Evolutionary conservation across 805 yeast genomes (phyloP).

Genomic region (Myxozyma lipomycoides): DNA sequence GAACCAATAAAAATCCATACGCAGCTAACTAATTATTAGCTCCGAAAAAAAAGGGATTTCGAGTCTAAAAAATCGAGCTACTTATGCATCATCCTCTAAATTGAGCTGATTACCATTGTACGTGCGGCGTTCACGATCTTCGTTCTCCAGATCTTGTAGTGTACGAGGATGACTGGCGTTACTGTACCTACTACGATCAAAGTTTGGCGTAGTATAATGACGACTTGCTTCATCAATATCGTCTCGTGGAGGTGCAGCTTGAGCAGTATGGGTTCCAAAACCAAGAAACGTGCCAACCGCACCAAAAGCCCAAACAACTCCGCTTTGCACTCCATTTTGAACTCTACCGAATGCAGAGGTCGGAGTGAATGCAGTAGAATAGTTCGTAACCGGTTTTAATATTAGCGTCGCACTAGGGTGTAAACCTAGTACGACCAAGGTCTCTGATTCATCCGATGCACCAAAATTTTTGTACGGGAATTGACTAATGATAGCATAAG

Average conservation of each 20-base stretch:
- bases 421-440: constrained; percentile 54
- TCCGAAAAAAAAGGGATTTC: not conserved
- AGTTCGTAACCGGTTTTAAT: constrained; percentile 54
- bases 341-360: constrained; percentile 19
- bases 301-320: constrained; percentile 25
- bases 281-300: constrained; percentile 34
- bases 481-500: constrained; percentile 50
- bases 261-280: constrained; percentile 19
- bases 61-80: no score
- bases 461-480: constrained; percentile 63
- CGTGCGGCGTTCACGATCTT: constrained; percentile 43
- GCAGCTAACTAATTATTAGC: not conserved
- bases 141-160: constrained; percentile 30
- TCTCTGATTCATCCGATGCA: constrained; percentile 55
- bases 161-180: constrained; percentile 14
- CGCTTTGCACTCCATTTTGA: constrained; percentile 23
- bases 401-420: constrained; percentile 72
- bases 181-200: not conserved
- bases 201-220: constrained; percentile 4
- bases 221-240: not conserved
- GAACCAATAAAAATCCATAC: not conserved
- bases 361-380: constrained; percentile 34
- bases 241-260: not conserved
- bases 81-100: constrained; percentile 53
- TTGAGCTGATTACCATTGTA: constrained; percentile 57